Evolutionary conservation across 768 basidiomycete genomes (phyloP), one percentile per base, ranked within the genome.

Genomic region (Suillus brevipes): DNA sequence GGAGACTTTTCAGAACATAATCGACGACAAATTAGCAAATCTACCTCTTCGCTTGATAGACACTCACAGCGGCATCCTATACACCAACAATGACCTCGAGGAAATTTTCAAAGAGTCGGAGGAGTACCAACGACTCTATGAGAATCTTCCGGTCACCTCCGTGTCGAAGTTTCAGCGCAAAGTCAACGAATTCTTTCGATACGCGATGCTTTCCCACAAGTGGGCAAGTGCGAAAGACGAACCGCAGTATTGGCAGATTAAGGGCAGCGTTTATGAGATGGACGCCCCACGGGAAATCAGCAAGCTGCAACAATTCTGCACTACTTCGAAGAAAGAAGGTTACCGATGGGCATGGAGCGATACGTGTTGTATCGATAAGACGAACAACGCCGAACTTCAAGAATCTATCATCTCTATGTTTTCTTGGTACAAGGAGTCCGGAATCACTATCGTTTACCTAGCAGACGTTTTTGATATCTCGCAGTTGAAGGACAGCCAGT

Each of bases 401-500:
- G 74, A 74, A 61, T 74, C 74, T 31, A 70, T 74, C 60, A 74
- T 74, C 52, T 71, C 59, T 63, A 74, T 76, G 73, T 74, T 74
- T 49, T 52, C 66, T 3, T 74, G 74, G 73, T 74, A 74, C 67
- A 65, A 56, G 36, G 58, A 40, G 38, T 74, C 74, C 36, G 68
- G 71, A 3, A 52, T 74, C 56, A 74, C 74, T 9, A 64, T 74
- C 66, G 74, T 74, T 9, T 74, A 74, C 36, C 74, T 74, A 31
- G 65, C 66, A 16, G 73, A 75, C 38, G 67, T 74, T 6, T 68
- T 74, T 0, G 73, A 76, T 7, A 67, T 74, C 1, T 58, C 67
- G 25, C 52, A 45, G 5, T 68, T 75, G 67, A 69, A 63, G 43
- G 69, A 64, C n/a, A 76, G 74, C 58, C 68, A 70, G 20, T 74